Evolutionary conservation across 1,284 basidiomycete genomes (phyloP), one percentile per base, ranked within the genome.

Genomic region (Austropuccinia psidii): DNA sequence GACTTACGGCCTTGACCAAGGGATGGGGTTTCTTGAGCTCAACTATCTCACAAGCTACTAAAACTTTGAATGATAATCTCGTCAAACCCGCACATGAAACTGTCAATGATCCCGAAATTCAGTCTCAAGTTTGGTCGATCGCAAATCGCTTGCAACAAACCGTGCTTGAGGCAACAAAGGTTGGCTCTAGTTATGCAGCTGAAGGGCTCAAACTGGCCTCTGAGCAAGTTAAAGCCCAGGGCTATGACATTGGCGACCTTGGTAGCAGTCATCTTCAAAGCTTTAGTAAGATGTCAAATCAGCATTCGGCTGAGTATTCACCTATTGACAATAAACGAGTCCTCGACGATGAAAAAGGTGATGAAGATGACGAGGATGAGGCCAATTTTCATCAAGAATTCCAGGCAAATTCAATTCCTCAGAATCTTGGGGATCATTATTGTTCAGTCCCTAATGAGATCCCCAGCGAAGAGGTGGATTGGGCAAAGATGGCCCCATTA

Each of bases 11-110:
- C 0, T 11, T 72, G 5, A 50, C 45, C 17, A 72, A 72, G 39
- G 69, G 69, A 21, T 72, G 69, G 69, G 58, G 69, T 7, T 62
- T 72, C 31, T 33, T 72, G 19, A 72, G 58, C 29, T 72, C 69
- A 13, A 72, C 69, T 13, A 19, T 72, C 9, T 50, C 58, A 31
- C 45, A 52, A 33, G 65, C 65, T 31, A 35, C 47, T 4, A 67
- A 55, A 27, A 54, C 65, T n/a, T 31, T 72, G 4, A 61, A 72
- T 21, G 69, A 72, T 6, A 49, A 60, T 4, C 58, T 72, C 1
- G 58, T 72, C 17, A 72, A 72, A 41, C 69, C 69, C 9, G 45
- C 69, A 0, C 58, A 61, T 35, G 69, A 72, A 21, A 72, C 24
- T 21, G 58, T 62, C 8, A 31, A 1, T 27, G 69, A 72, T 52